phyloP scores from a whole-genome alignment of 306 rosid genomes.

The Vigna radiata region DNA sequence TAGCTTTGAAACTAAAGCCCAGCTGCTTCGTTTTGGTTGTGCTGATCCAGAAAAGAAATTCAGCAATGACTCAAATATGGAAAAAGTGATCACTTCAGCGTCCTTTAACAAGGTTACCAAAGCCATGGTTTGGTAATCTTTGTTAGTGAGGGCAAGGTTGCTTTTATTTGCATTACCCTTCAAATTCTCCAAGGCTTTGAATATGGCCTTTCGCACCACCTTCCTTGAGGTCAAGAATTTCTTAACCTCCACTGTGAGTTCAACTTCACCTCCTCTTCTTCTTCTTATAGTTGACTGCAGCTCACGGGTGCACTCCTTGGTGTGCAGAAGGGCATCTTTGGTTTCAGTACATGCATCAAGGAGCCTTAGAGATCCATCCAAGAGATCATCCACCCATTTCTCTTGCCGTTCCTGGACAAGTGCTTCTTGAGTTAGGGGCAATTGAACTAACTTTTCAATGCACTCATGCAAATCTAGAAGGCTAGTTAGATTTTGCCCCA shows the following conservation, averaged over 20 bases:
- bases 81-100: slow-evolving; percentile 38
- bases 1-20: slow-evolving; percentile 46
- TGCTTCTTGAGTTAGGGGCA: slow-evolving; percentile 40
- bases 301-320: slow-evolving; percentile 47
- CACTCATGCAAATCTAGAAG: slow-evolving; percentile 48
- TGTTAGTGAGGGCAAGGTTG: slow-evolving; percentile 17
- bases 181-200: slow-evolving; percentile 45
- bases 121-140: slow-evolving; percentile 35
- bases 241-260: slow-evolving; percentile 33
- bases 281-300: slow-evolving; percentile 44
- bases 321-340: slow-evolving; percentile 43
- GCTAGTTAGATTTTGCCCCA: slow-evolving; percentile 33
- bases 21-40: slow-evolving; percentile 41
- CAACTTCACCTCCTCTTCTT: slow-evolving; percentile 42
- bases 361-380: slow-evolving; percentile 50
- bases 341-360: slow-evolving; percentile 46
- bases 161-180: slow-evolving; percentile 41
- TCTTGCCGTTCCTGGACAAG: slow-evolving; percentile 37
- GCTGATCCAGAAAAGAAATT: slow-evolving; percentile 46
- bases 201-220: slow-evolving; percentile 44
- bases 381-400: slow-evolving; percentile 47
- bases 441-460: slow-evolving; percentile 41
- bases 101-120: slow-evolving; percentile 43
- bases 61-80: slow-evolving; percentile 47
- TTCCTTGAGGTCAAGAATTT: slow-evolving; percentile 53